Percentiles rank a stretch among this genome's conserved stretches.
Evolutionary conservation across 345 rosid species (phyloP).

Genomic region (Ceriops zippeliana): DNA sequence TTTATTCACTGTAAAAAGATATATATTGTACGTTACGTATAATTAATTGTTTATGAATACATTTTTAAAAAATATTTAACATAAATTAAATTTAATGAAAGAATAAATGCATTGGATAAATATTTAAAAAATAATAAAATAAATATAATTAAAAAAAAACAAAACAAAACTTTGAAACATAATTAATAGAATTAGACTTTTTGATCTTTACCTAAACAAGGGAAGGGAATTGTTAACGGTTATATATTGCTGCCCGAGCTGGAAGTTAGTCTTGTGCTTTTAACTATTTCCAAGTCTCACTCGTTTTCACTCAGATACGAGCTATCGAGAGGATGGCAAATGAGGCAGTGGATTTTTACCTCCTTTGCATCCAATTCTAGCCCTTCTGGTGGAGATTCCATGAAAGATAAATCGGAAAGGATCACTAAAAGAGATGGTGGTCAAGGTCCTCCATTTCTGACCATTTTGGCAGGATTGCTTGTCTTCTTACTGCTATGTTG

Average conservation of each 20-base stretch:
- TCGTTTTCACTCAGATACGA: slow-evolving; percentile 9
- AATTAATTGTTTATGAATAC: no score
- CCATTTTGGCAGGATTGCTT: slow-evolving; percentile 29
- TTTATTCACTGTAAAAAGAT: no score
- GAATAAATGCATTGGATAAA: no score
- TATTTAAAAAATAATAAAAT: no score
- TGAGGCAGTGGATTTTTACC: background rate
- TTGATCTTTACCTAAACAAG: no score
- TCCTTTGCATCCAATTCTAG: slow-evolving; percentile 25
- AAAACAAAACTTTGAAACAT: no score
- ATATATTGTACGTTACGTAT: no score
- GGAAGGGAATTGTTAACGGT: no score
- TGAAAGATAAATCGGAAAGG: slow-evolving; percentile 2
- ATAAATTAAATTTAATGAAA: no score
- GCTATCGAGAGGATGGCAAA: background rate
- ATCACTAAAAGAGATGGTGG: background rate
- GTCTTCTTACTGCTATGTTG: slow-evolving; percentile 17
- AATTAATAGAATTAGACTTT: no score
- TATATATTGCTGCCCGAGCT: background rate
- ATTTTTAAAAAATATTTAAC: no score
- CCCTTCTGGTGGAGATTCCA: slow-evolving; percentile 14
- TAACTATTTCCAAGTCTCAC: background rate
- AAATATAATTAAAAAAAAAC: no score
- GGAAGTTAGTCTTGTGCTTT: background rate
- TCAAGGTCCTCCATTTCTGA: slow-evolving; percentile 34